Base-by-base conservation (phyloP, 2,329 filamentous ascomycete species). In the Myriosclerotinia curreyana region DNA sequence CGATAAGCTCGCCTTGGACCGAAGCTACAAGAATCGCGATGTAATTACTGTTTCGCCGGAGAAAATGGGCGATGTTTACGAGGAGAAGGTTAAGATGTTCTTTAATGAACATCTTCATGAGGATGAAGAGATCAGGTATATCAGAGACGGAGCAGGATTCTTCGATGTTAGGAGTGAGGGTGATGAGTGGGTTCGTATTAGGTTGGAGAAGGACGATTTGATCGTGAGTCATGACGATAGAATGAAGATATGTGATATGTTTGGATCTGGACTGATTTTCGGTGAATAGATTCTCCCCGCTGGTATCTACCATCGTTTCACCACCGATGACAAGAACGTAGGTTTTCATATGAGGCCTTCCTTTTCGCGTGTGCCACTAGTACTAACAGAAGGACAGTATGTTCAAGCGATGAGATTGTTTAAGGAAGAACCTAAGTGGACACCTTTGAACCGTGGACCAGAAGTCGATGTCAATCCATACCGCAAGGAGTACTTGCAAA, bases 361-460 rank as follows among this genome's bases (percentile, higher is more conserved):
- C 11, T 17, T 38, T 17, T 22, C n/a, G 28, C 34, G 42, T 46
- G 52, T 48, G 62, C 22, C 31, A 25, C 22, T 28, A 25, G 14
- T 56, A 55, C 34, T 55, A 31, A 59, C 51, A 9, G 17, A 40
- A 49, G 34, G 61, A 55, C 70, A 97, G 93, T 97, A 94, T 74
- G 91, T 96, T 70, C 91, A 96, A 75, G 95, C 95, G 17, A 94
- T 98, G 91, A 85, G 95, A 64, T 82, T 99, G 60, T 99, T 98
- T 84, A 93, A 98, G 80, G 95, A 98, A 69, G 93, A 98, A 78
- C 95, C 95, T 42, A 97, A 98, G 79, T 99, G 95, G 95, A 98
- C 92, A 44, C 90, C 95, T 17, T 78, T 99, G 70, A 96, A 96
- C 79, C 86, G 95, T 64, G 86, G 84, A 8, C 78, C 80, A 5